Evolutionary conservation across 75 land plant genomes (phyloP).

Genomic region (Cunninghamia lanceolata): DNA sequence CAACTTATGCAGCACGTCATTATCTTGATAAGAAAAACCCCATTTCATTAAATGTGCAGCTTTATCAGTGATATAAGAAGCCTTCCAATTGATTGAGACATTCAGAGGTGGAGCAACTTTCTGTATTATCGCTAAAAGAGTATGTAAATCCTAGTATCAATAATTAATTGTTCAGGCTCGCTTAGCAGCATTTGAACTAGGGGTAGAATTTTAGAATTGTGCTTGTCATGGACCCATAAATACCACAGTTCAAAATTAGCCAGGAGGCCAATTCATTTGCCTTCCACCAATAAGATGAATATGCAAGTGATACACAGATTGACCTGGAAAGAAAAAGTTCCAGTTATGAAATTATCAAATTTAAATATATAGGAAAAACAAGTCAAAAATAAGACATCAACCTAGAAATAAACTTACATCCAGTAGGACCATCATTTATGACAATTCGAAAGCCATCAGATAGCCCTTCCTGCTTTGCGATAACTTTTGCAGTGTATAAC

Average conservation of each 20-base stretch:
- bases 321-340: conserved; percentile 47
- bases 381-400: neutral
- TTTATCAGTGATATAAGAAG: neutral
- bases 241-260: conserved; percentile 30
- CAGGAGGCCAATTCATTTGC: conserved; percentile 96
- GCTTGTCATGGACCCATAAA: neutral
- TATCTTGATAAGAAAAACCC: neutral
- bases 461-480: conserved; percentile 85
- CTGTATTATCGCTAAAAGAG: neutral
- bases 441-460: conserved; percentile 80
- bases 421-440: conserved; percentile 82
- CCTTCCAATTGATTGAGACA: neutral
- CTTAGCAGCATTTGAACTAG: neutral
- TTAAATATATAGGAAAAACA: neutral
- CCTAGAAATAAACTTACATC: conserved; percentile 44
- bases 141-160: neutral
- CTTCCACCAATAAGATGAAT: conserved; percentile 86
- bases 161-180: neutral
- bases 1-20: neutral
- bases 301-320: conserved; percentile 88
- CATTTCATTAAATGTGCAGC: neutral
- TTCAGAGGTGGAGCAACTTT: neutral
- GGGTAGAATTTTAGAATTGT: neutral
- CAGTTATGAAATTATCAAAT: neutral
- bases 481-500: conserved; percentile 66